Base-by-base conservation (phyloP, 805 yeast genomes). In the Teunomyces lycoperdinae region DNA sequence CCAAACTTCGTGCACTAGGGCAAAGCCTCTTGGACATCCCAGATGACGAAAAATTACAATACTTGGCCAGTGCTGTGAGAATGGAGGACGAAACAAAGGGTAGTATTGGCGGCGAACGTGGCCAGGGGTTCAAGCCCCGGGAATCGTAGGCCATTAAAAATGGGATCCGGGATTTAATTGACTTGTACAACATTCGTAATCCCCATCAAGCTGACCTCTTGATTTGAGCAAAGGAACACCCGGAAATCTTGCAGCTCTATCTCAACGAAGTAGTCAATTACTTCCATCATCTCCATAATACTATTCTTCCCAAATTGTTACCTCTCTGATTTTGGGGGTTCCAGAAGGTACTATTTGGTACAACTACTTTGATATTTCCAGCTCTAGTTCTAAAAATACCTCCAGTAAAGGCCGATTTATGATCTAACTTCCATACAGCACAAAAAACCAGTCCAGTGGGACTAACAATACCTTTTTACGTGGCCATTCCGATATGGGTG, bases 251-350 rank as follows among this genome's bases (percentile, higher is more conserved):
- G 28, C 49, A 45, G 11, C 44, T 27, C 5, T 48, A 49, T 34
- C 24, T 49, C 13, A 26, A 20, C 9, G 49, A 49, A 38, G 46
- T 49, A 11, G 47, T 49, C 3, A 31, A 49, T 9, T 49, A 44
- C 17, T 49, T 42, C 32, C 46, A 43, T 20, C 44, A 45, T 13
- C 24, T 49, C 11, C 51, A 49, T 17, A 10, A 44, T 2, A 32
- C 14, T 2, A 43, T 49, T 6, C 34, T 49, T 24, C 51, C 49
- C 17, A 42, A 43, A 17, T 43, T 49, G 31, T 40, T 49, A 14
- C 26, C 20, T n/a, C 44, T 49, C 17, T 49, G 56, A 87, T 87
- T 57, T 87, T 87, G 91, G 94, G 86, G 64, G 85, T 84, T 62
- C 67, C 48, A 14, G 52, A 49, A 26, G 50, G 48, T 8, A 48